A percentile compares a stretch with the other conserved stretches of the same genome.
Evolutionary conservation across 1,139 yeast genomes (phyloP).

Genomic region (Blastobotrys raffinosifermentans): DNA sequence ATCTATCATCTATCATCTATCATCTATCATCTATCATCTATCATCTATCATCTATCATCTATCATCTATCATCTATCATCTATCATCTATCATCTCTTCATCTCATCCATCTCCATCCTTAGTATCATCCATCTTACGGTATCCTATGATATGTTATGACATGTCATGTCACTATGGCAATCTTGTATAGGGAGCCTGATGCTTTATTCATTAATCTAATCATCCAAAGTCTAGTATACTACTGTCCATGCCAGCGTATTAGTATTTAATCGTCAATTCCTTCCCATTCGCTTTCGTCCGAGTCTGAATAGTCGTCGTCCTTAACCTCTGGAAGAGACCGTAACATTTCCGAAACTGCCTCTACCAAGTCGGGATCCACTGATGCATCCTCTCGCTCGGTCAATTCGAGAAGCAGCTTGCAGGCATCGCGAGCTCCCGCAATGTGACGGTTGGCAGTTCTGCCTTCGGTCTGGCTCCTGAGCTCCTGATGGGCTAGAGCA

Average conservation of each 20-base stretch:
- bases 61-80: too few relatives aligned
- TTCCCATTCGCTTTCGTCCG: slow-evolving; percentile 20
- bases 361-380: slow-evolving; percentile 28
- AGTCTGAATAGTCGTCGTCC: slow-evolving; percentile 23
- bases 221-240: slow-evolving; percentile 49
- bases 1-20: too few relatives aligned
- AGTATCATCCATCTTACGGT: too few relatives aligned
- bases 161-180: too few relatives aligned
- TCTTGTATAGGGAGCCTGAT: too few relatives aligned
- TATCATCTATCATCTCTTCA: too few relatives aligned
- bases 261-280: slow-evolving; percentile 4
- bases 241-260: slow-evolving; percentile 40
- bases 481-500: slow-evolving; percentile 53
- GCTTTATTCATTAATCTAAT: too few relatives aligned
- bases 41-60: too few relatives aligned
- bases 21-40: too few relatives aligned
- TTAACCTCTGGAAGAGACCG: slow-evolving; percentile 36
- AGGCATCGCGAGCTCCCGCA: slow-evolving; percentile 31
- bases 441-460: slow-evolving; percentile 24
- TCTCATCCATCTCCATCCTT: too few relatives aligned
- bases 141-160: too few relatives aligned
- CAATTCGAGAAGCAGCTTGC: slow-evolving; percentile 22
- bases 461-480: slow-evolving; percentile 7
- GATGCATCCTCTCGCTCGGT: slow-evolving; percentile 20
- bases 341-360: slow-evolving; percentile 24